Evolutionary conservation across 2,329 filamentous ascomycete genomes (phyloP).

Genomic region (Didymellaceae sp.): DNA sequence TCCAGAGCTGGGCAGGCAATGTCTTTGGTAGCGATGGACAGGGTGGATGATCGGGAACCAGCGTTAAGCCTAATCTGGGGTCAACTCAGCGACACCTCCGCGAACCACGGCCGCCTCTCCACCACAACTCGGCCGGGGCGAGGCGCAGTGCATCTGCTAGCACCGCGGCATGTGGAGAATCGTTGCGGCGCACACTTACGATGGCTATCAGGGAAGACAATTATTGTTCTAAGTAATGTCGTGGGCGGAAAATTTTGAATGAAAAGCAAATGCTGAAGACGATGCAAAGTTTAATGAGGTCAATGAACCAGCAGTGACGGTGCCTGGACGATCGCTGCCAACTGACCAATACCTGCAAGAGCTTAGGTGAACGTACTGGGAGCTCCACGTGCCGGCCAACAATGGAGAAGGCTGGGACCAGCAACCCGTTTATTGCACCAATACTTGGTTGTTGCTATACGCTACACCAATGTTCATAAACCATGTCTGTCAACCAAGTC

Average conservation of each 20-base stretch:
- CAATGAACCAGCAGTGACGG: constrained; percentile 10
- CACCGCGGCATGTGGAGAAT: constrained; percentile 1
- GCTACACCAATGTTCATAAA: too few species aligned
- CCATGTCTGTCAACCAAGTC: background rate
- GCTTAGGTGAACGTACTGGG: background rate
- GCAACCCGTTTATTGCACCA: background rate
- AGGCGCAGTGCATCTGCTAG: constrained; percentile 22
- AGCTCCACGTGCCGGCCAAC: constrained; percentile 5
- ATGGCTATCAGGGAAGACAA: constrained; percentile 1
- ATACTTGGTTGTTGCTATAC: background rate
- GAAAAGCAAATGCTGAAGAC: background rate
- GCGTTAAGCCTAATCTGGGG: constrained; percentile 25
- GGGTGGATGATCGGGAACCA: constrained; percentile 15
- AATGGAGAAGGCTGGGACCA: constrained; percentile 10
- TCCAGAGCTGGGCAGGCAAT: constrained; percentile 29
- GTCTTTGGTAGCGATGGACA: constrained; percentile 23
- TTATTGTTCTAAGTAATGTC: background rate
- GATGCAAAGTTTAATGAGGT: constrained; percentile 3
- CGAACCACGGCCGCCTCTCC: constrained; percentile 23
- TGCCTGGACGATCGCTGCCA: constrained; percentile 11
- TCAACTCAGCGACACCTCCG: constrained; percentile 17
- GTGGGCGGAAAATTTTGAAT: constrained; percentile 20
- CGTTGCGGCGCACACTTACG: constrained; percentile 8
- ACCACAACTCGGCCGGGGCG: constrained; percentile 16
- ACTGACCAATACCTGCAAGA: constrained; percentile 5